These are phyloP conservation scores for Exophiala xenobiotica DNA, from an alignment of 2,329 filamentous ascomycete species.

Conservation along the genomic window DNA sequence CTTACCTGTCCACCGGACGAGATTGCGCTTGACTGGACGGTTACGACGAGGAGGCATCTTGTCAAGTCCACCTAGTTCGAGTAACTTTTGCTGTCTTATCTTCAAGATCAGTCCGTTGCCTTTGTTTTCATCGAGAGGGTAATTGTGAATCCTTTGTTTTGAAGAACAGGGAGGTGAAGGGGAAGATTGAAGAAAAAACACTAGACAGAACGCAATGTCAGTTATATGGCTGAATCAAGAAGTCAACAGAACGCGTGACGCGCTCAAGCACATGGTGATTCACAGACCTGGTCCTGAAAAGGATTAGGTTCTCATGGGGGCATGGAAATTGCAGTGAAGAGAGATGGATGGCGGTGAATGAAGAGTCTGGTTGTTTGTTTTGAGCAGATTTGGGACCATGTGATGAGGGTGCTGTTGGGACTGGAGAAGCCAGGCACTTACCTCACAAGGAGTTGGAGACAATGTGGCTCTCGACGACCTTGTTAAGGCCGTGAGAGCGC, in stretches of 20 bases:
- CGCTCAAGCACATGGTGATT: neutral
- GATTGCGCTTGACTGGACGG: slow-evolving; percentile 37
- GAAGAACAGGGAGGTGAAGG: slow-evolving; percentile 3
- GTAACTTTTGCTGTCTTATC: slow-evolving; percentile 3
- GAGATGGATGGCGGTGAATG: too few species aligned
- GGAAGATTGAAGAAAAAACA: neutral
- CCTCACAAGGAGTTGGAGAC: neutral
- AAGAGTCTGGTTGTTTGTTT: neutral
- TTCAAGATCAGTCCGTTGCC: neutral
- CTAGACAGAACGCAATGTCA: neutral
- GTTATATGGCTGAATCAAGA: neutral
- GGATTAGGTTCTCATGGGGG: neutral
- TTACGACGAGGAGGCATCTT: slow-evolving; percentile 13
- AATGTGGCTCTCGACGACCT: neutral
- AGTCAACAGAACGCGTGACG: neutral
- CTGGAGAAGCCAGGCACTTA: too few species aligned
- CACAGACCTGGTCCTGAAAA: neutral
- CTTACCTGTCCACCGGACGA: slow-evolving; percentile 47
- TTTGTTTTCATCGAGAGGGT: neutral
- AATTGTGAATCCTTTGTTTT: neutral
- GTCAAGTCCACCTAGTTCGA: neutral
- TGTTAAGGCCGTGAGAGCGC: neutral
- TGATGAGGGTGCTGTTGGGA: neutral
- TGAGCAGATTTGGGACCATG: neutral
- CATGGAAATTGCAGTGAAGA: neutral